Evolutionary conservation across 2,329 filamentous ascomycete genomes (phyloP).

Genomic region (Hymenoscyphus scutula): DNA sequence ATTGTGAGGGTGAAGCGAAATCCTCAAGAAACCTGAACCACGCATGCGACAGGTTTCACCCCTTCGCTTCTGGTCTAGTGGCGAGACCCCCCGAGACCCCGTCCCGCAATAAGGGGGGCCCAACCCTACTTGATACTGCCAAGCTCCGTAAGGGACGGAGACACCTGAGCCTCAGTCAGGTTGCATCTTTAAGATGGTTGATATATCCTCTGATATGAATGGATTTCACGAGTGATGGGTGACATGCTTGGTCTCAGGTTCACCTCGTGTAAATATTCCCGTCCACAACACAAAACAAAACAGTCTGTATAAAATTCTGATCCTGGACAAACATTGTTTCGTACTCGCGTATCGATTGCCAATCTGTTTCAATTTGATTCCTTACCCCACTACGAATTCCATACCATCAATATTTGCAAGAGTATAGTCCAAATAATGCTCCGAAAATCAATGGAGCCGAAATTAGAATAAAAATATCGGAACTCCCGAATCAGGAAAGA

Average conservation of each 20-base stretch:
- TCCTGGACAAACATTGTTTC: not conserved
- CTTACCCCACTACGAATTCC: not conserved
- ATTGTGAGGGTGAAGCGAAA: constrained; percentile 2
- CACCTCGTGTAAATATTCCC: no score
- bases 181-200: not conserved
- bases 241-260: not conserved
- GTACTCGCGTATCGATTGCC: not conserved
- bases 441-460: not conserved
- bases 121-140: constrained; percentile 15
- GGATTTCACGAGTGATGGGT: not conserved
- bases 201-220: not conserved
- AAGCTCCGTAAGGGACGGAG: constrained; percentile 11
- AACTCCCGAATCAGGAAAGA: not conserved
- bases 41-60: constrained; percentile 21
- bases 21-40: not conserved
- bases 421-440: not conserved
- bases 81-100: no score
- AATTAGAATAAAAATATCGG: not conserved
- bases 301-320: not conserved
- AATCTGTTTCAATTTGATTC: not conserved
- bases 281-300: not conserved
- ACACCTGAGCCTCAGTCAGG: not conserved
- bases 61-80: constrained; percentile 13
- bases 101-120: constrained; percentile 13
- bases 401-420: not conserved